These are phyloP conservation scores for Harringtonia lauricola DNA, from an alignment of 2,329 filamentous ascomycete species.

Conservation along the genomic window DNA sequence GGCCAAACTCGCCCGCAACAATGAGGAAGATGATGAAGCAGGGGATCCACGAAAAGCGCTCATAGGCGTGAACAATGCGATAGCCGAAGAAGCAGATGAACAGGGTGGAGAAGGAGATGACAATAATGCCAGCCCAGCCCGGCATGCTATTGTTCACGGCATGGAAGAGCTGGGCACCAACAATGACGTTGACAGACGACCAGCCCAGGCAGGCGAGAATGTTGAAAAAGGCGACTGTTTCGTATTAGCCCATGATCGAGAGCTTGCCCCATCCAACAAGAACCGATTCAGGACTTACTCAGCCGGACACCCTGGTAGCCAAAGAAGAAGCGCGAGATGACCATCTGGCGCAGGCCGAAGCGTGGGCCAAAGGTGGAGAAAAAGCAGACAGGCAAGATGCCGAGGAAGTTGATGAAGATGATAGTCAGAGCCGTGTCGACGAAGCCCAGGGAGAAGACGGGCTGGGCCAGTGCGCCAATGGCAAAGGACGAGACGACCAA, in stretches of 20 bases:
- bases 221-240: slow-evolving; percentile 56
- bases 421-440: slow-evolving; percentile 61
- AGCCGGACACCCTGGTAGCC: slow-evolving; percentile 54
- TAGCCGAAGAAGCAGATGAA: slow-evolving; percentile 65
- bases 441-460: slow-evolving; percentile 60
- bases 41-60: slow-evolving; percentile 65
- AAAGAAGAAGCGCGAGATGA: slow-evolving; percentile 49
- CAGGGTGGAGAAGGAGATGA: slow-evolving; percentile 59
- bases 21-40: slow-evolving; percentile 39
- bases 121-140: slow-evolving; percentile 62
- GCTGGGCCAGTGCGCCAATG: slow-evolving; percentile 59
- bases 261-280: no score
- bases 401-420: slow-evolving; percentile 65
- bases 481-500: slow-evolving; percentile 70
- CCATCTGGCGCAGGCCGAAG: slow-evolving; percentile 49
- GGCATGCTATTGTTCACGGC: slow-evolving; percentile 61
- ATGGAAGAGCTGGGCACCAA: slow-evolving; percentile 66
- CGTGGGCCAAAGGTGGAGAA: slow-evolving; percentile 43
- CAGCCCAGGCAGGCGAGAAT: slow-evolving; percentile 63
- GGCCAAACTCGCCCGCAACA: slow-evolving; percentile 27
- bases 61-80: slow-evolving; percentile 66
- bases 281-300: no score
- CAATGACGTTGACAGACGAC: slow-evolving; percentile 68
- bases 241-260: no score
- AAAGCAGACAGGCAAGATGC: slow-evolving; percentile 41